Evolutionary conservation across 768 basidiomycete species (phyloP).

Genomic region (Pholiota molesta): DNA sequence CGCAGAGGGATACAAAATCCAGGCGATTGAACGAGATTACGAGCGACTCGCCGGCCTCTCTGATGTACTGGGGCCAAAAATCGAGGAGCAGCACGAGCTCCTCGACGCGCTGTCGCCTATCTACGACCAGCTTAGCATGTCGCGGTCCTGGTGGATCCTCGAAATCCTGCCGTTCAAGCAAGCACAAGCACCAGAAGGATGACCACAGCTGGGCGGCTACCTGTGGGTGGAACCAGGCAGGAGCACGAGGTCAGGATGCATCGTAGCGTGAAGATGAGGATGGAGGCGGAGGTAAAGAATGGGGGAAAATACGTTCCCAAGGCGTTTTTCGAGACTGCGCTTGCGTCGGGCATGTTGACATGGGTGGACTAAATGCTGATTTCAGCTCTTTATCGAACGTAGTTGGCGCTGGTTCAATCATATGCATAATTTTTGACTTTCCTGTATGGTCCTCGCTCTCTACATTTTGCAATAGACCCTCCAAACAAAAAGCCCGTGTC

Average conservation of each 20-base stretch:
- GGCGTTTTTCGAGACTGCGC: constrained; percentile 21
- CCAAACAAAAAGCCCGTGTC: no score
- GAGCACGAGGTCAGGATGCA: constrained; percentile 41
- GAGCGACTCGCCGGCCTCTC: constrained; percentile 1
- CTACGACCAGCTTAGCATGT: constrained; percentile 52
- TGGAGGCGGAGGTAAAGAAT: constrained; percentile 46
- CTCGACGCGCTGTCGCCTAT: constrained; percentile 45
- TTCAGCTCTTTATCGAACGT: not conserved
- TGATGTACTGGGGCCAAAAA: not conserved
- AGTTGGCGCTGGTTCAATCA: no score
- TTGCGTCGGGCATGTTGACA: not conserved
- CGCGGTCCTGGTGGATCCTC: constrained; percentile 47
- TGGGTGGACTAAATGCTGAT: constrained; percentile 1
- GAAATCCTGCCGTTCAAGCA: constrained; percentile 31
- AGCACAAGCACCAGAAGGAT: constrained; percentile 36
- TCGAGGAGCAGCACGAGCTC: constrained; percentile 55
- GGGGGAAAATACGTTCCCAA: constrained; percentile 41
- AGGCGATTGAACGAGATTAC: constrained; percentile 10
- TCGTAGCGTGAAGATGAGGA: constrained; percentile 53
- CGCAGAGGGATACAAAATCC: constrained; percentile 29
- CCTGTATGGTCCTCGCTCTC: no score
- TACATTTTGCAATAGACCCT: no score
- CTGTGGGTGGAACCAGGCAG: constrained; percentile 30
- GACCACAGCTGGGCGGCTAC: constrained; percentile 20
- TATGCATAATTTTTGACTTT: no score